phyloP scores from a whole-genome alignment of 2,329 filamentous ascomycete genomes.

The Trichothecium sympodiale region DNA sequence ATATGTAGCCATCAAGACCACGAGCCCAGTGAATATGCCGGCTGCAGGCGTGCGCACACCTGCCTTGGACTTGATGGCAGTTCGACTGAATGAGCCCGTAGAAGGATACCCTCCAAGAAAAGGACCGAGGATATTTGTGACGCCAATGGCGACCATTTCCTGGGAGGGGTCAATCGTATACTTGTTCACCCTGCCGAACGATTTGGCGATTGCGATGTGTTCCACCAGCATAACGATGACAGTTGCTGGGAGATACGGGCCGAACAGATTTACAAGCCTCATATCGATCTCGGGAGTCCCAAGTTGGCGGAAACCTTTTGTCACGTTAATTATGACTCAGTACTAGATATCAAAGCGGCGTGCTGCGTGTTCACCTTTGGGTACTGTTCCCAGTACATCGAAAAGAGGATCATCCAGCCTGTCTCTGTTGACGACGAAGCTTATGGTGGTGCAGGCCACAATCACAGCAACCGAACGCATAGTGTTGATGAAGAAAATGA shows the following conservation, averaged over 20 bases:
- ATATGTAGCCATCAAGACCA: constrained; percentile 86
- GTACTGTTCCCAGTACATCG: constrained; percentile 64
- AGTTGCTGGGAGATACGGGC: constrained; percentile 65
- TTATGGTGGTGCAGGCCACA: constrained; percentile 81
- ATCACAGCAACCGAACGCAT: constrained; percentile 88
- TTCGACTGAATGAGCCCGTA: constrained; percentile 91
- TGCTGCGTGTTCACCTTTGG: constrained; percentile 39
- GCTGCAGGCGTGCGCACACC: constrained; percentile 87
- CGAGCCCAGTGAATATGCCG: constrained; percentile 73
- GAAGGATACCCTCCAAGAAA: constrained; percentile 88
- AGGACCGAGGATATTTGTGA: constrained; percentile 80
- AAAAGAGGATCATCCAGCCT: constrained; percentile 55
- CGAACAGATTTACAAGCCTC: constrained; percentile 57
- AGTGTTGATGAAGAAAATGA: constrained; percentile 85
- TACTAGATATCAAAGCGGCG: not conserved
- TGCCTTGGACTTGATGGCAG: constrained; percentile 94
- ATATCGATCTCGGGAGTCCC: constrained; percentile 58
- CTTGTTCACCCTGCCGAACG: constrained; percentile 90
- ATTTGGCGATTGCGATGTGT: constrained; percentile 95
- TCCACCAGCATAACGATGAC: constrained; percentile 95
- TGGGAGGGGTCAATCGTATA: constrained; percentile 94
- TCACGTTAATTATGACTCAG: too few species aligned
- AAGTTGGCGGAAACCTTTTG: constrained; percentile 66
- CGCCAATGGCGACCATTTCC: constrained; percentile 87
- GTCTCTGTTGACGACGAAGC: constrained; percentile 70